phyloP scores from a whole-genome alignment of 331 rosid genomes.

The Ulmus americana region DNA sequence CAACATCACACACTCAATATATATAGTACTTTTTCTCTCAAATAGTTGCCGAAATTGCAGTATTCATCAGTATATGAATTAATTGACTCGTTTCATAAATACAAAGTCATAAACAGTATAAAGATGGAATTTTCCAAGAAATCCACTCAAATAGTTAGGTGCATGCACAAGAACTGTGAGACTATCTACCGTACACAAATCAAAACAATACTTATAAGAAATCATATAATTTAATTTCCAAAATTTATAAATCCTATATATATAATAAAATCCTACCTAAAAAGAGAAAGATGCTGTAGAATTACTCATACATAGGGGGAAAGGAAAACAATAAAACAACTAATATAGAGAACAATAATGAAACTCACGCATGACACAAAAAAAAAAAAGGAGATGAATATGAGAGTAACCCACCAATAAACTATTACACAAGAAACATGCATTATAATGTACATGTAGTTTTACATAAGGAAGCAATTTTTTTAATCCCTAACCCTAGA shows the following conservation, averaged over 20 bases:
- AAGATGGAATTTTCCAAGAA: slow-evolving; percentile 8
- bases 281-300: not conserved
- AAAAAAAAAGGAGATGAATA: not conserved
- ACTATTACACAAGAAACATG: slow-evolving; percentile 16
- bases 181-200: slow-evolving; percentile 14
- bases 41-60: not conserved
- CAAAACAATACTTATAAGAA: not conserved
- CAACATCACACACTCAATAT: too few relatives aligned
- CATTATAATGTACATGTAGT: slow-evolving; percentile 36
- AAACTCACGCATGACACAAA: too few relatives aligned
- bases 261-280: too few relatives aligned
- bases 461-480: slow-evolving; percentile 29
- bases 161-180: slow-evolving; percentile 9
- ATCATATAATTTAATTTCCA: not conserved
- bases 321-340: not conserved
- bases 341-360: too few relatives aligned
- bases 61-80: not conserved
- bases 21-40: not conserved
- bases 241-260: too few relatives aligned
- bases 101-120: not conserved
- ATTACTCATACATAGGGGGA: not conserved
- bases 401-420: slow-evolving; percentile 11
- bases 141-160: not conserved
- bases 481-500: slow-evolving; percentile 24
- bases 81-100: not conserved